Conservation (phyloP, 2,329 filamentous ascomycete species). For the Ramularia collo-cygni region DNA sequence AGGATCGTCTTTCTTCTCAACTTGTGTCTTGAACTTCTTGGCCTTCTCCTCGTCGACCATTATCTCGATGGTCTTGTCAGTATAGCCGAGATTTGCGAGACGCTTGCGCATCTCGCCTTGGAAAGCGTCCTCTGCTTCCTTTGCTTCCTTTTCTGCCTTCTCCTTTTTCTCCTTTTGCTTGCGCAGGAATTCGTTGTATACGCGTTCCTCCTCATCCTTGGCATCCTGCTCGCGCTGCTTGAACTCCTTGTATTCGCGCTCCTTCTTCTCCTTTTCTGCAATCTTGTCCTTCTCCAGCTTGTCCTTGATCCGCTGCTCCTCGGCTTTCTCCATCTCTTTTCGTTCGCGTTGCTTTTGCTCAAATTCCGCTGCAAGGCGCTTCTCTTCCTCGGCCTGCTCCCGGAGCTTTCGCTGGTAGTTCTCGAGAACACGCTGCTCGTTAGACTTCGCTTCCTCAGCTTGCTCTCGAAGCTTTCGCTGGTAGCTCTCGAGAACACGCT, state of each 20-base stretch:
- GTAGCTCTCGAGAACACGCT: conserved; percentile 23
- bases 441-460: conserved; percentile 32
- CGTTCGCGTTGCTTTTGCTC: conserved; percentile 33
- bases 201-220: conserved; percentile 38
- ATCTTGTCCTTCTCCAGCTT: conserved; percentile 34
- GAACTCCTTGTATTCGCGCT: conserved; percentile 22
- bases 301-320: conserved; percentile 35
- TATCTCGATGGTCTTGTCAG: conserved; percentile 42
- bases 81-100: conserved; percentile 39
- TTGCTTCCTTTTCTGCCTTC: conserved; percentile 24
- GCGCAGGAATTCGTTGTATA: conserved; percentile 49
- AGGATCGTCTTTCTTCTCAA: conserved; percentile 10
- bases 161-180: conserved; percentile 59
- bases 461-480: too few species aligned
- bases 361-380: conserved; percentile 33
- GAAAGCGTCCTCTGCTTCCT: conserved; percentile 34
- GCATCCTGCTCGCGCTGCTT: conserved; percentile 25
- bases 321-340: conserved; percentile 31
- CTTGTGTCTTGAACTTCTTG: conserved; percentile 28
- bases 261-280: conserved; percentile 32
- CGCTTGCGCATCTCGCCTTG: conserved; percentile 41
- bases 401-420: conserved; percentile 37
- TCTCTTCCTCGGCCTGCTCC: conserved; percentile 28
- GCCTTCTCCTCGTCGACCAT: conserved; percentile 43
- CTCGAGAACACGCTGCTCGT: conserved; percentile 32